Evolutionary conservation across 176 grass and related monocot genomes (phyloP), one percentile per base, ranked within the genome.

Genomic region (Rhynchospora tenuis): DNA sequence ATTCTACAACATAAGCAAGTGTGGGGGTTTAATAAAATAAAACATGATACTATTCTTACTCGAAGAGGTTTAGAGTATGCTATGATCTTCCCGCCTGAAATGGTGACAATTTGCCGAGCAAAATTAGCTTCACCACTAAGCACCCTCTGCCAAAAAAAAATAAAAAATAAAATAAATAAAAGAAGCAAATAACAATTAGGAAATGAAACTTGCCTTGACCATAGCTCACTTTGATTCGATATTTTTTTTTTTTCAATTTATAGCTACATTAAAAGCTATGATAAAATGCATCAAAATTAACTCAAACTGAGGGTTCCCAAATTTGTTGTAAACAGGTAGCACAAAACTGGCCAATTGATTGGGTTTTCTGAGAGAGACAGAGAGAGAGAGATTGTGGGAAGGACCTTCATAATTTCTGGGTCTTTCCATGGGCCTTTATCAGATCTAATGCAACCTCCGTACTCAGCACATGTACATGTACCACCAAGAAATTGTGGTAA

Each of bases 401-500:
- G 86, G 44, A 98, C 96, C 91, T 93, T 93, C 59, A 93, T 85
- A 81, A 95, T 95, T 79, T 84, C 76, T 65, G 93, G 91, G 69
- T 99, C 89, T 71, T 87, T 95, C 93, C 96, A 99, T 76, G 93
- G 96, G 38, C 96, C 96, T 87, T 84, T 87, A 83, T 95, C 89
- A 71, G 96, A 99, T 90, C 84, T 95, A 56, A 67, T 85, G 83
- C 96, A 99, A 81, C 91, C 96, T 73, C 93, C 96, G 87, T 90
- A 74, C 56, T 91, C 91, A 84, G 89, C 78, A 85, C 96, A 99
- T 59, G 82, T 93, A 83, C 96, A 99, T 83, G 81, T 87, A 51
- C 93, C 96, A 59, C 96, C 96, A 91, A 99, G 83, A 87, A 93
- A 91, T 76, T 99, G 84, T 55, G 96, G 96, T 28, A 99, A 89